Evolutionary conservation across 176 grass and related monocot genomes (phyloP).

Genomic region (Echinochloa phyllopogon): DNA sequence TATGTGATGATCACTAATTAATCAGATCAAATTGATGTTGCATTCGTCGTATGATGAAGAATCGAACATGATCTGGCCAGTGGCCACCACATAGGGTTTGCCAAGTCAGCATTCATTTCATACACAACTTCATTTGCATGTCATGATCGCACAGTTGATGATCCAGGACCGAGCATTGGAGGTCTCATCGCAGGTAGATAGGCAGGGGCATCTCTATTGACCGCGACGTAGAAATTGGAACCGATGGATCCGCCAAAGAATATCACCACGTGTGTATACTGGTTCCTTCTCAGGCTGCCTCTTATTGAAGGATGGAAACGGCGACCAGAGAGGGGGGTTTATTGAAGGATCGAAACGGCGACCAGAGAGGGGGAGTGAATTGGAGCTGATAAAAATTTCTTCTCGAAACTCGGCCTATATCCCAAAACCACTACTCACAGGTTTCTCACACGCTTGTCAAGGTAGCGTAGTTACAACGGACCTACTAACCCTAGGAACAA

Average conservation of each 20-base stretch:
- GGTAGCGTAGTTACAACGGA: no score
- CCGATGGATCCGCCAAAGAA: not conserved
- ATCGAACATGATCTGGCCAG: not conserved
- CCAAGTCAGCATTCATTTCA: not conserved
- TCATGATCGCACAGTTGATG: not conserved
- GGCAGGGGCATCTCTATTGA: no score
- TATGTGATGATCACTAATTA: not conserved
- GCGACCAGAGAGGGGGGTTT: no score
- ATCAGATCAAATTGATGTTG: not conserved
- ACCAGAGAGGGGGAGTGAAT: no score
- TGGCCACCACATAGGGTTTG: not conserved
- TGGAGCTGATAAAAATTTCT: no score
- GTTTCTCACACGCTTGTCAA: no score
- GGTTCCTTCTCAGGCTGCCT: not conserved
- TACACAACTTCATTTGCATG: not conserved
- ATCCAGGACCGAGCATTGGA: not conserved
- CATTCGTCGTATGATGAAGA: not conserved
- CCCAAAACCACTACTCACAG: no score
- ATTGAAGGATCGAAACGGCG: no score
- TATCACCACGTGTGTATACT: not conserved
- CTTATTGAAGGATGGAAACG: no score
- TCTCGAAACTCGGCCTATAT: no score
- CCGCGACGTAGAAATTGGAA: not conserved
- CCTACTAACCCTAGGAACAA: no score
- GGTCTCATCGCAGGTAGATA: not conserved